Evolutionary conservation across 768 basidiomycete genomes (phyloP).

Genomic region (Tylopilus rubrobrunneus): DNA sequence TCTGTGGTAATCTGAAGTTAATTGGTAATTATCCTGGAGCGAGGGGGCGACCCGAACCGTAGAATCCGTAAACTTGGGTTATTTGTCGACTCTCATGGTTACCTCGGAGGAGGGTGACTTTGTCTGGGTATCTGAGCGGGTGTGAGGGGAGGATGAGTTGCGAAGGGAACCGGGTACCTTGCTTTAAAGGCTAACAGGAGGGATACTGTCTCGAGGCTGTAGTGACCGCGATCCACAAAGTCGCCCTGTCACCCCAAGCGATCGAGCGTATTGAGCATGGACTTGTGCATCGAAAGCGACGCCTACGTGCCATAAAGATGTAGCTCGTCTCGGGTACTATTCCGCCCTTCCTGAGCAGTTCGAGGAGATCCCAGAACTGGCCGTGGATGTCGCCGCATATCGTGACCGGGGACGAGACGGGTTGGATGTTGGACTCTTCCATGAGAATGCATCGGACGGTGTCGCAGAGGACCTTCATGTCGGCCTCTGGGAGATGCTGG

Average conservation of each 20-base stretch:
- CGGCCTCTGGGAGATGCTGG: conserved; percentile 82
- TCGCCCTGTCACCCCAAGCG: conserved; percentile 60
- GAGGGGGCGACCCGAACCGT: conserved; percentile 49
- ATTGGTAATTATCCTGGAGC: background rate
- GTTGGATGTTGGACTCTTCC: conserved; percentile 97
- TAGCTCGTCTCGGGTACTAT: conserved; percentile 86
- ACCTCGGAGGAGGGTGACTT: conserved; percentile 85
- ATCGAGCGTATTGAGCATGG: conserved; percentile 22
- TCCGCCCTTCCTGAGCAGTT: conserved; percentile 83
- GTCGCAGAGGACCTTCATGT: conserved; percentile 92
- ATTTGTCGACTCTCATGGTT: conserved; percentile 98
- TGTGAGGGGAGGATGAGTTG: conserved; percentile 4
- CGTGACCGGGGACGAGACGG: conserved; percentile 92
- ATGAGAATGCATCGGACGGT: conserved; percentile 84
- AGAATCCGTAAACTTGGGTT: conserved; percentile 98
- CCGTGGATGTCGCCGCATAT: conserved; percentile 97
- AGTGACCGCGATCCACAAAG: conserved; percentile 96
- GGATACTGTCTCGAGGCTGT: conserved; percentile 93
- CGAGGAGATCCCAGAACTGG: conserved; percentile 95
- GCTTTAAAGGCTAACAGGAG: conserved; percentile 87
- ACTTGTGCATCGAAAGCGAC: conserved; percentile 25
- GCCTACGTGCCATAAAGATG: conserved; percentile 89
- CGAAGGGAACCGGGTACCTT: conserved; percentile 42
- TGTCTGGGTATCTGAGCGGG: conserved; percentile 76
- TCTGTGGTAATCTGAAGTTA: conserved; percentile 41